phyloP scores from a whole-genome alignment of 2,329 filamentous ascomycete genomes.

The Talaromyces piceae region DNA sequence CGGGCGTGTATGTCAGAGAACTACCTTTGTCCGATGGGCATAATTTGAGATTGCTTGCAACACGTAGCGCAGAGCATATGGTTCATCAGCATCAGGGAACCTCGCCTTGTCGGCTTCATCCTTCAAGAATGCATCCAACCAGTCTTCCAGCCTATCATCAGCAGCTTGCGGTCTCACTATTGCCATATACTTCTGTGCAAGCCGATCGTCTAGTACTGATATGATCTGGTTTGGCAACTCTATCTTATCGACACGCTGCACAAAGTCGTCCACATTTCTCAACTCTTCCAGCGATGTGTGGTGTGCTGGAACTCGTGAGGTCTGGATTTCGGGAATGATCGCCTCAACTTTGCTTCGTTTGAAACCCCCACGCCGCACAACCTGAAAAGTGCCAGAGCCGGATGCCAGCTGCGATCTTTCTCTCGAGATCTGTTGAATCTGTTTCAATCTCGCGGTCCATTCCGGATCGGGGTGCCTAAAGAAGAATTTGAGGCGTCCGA shows the following conservation, averaged over 20 bases:
- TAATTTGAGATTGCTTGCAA: constrained; percentile 27
- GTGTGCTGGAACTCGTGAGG: constrained; percentile 60
- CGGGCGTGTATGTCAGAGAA: neutral
- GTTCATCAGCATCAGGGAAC: constrained; percentile 41
- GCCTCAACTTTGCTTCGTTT: constrained; percentile 46
- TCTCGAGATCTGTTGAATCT: constrained; percentile 55
- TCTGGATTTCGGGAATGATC: constrained; percentile 62
- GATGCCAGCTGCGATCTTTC: constrained; percentile 35
- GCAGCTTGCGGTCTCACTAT: constrained; percentile 53
- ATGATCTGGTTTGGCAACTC: constrained; percentile 77
- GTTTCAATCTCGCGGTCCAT: constrained; percentile 62
- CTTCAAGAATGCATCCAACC: constrained; percentile 32
- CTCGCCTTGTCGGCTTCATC: constrained; percentile 28
- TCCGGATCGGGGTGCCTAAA: constrained; percentile 63
- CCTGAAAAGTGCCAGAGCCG: constrained; percentile 54
- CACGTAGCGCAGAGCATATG: constrained; percentile 29
- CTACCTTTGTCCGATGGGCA: constrained; percentile 33
- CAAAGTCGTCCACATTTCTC: constrained; percentile 61
- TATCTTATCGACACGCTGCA: constrained; percentile 66
- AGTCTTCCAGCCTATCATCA: constrained; percentile 32
- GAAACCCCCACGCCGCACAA: constrained; percentile 47
- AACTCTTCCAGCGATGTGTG: constrained; percentile 63
- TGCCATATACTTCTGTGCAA: constrained; percentile 68
- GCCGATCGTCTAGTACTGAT: constrained; percentile 65
- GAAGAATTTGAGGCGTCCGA: constrained; percentile 38